Evolutionary conservation across 345 rosid species (phyloP), one percentile per base, ranked within the genome.

Genomic region (Leavenworthia alabamica): DNA sequence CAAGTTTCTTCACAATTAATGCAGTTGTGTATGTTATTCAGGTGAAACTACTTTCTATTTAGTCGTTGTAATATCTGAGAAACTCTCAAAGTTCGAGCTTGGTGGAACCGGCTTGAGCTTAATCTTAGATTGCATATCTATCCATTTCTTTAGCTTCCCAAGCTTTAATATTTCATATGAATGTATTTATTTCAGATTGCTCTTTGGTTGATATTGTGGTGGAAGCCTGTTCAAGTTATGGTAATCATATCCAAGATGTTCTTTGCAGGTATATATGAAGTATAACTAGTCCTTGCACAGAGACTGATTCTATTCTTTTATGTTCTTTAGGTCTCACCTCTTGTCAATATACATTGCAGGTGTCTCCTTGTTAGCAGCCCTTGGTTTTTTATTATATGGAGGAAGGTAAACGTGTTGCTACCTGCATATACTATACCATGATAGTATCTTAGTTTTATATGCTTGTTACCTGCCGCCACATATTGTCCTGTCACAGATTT

Each of bases 151-250:
- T 41, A 20, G 10, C 24, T 58, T 48, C 27, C 17, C n/a, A 12
- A 20, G 7, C 17, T 14, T 44, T 53, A 29, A 47, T 47, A 49
- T 39, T 70, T 39, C 28, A 3, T 62, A 39, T 63, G 37, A 63
- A 56, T 62, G 32, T 44, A 48, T 47, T 56, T 1, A 31, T 71
- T 19, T 11, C 88, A 89, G 97, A 79, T 89, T 60, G 82, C 81
- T 35, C 71, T 86, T 76, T 89, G 97, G 97, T 55, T 86, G 82
- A 71, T 81, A 13, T 54, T 85, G 60, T 86, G 88, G 81, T 86
- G 88, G 95, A 89, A 84, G 80, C 78, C 81, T 53, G 71, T 78
- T 64, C 86, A 64, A 0, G 40, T 79, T 64, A 67, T 80, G 68
- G 46, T 79, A 27, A 59, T 84, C 79, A 65, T 86, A 28, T 83